Percentiles rank a stretch among this genome's conserved stretches.
Evolutionary conservation across 495 filamentous ascomycete species (phyloP).

Genomic region (Aspergillus baeticus): DNA sequence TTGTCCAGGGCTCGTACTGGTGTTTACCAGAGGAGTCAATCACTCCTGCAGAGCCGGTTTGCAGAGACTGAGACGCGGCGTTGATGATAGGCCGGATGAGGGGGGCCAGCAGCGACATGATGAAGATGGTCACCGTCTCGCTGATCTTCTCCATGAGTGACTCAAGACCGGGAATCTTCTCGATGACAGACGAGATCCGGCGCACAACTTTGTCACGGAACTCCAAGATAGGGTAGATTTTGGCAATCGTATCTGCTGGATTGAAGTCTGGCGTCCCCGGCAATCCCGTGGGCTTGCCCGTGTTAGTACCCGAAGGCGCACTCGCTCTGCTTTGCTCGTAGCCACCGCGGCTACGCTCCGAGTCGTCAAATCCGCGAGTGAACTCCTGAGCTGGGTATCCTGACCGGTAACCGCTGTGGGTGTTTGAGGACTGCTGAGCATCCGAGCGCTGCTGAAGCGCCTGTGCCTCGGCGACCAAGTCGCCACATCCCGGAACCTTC

Average conservation of each 20-base stretch:
- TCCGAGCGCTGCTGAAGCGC: constrained; percentile 72
- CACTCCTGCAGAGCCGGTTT: constrained; percentile 77
- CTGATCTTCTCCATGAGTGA: constrained; percentile 83
- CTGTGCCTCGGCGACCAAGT: constrained; percentile 74
- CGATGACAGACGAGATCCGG: constrained; percentile 75
- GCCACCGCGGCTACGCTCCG: constrained; percentile 13
- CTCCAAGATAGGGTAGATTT: constrained; percentile 92
- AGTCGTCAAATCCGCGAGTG: constrained; percentile 12
- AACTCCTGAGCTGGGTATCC: constrained; percentile 29
- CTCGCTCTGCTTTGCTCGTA: constrained; percentile 7
- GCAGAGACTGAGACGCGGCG: constrained; percentile 76
- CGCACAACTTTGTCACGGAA: constrained; percentile 94
- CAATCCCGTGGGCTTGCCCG: constrained; percentile 39
- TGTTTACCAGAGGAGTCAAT: constrained; percentile 77
- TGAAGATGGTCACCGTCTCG: constrained; percentile 85
- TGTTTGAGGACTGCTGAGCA: constrained; percentile 68
- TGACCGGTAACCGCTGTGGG: constrained; percentile 25
- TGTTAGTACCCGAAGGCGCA: background rate
- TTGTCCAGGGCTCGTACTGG: constrained; percentile 89
- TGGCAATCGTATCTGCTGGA: constrained; percentile 71
- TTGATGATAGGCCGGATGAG: constrained; percentile 90
- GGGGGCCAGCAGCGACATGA: constrained; percentile 85
- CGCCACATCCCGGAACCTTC: constrained; percentile 76
- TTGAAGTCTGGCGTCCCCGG: constrained; percentile 76
- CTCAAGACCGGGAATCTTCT: constrained; percentile 90